Base-by-base conservation (phyloP, 768 basidiomycete species). In the Rossbeevera mucosa region DNA sequence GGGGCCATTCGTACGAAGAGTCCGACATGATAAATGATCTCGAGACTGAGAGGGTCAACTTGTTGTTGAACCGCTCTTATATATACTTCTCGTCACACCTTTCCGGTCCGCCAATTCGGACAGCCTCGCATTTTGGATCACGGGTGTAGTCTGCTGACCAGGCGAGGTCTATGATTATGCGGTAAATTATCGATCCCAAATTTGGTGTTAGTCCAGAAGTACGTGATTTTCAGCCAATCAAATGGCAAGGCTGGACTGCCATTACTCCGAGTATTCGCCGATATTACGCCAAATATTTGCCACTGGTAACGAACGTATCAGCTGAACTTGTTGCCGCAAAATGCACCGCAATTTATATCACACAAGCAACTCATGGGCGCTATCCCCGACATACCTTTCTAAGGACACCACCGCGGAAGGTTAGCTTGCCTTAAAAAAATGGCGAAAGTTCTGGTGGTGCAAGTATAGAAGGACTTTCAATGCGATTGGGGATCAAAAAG, bases 21-120 rank as follows among this genome's bases (percentile, higher is more conserved):
- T 56, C 30, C 5, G 55, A 44, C 61, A 68, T 62, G 31, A 16
- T 47, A 51, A 41, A 22, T 13, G n/a, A n/a, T n/a, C n/a, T n/a
- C n/a, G n/a, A n/a, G n/a, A n/a, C 29, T 14, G n/a, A 12, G 56
- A 8, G 48, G 36, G 41, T 44, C 7, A 33, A 8, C n/a, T 5
- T 7, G 7, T 14, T 20, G 20, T 31, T 48, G 21, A 44, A 22
- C 16, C 28, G 30, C 38, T 60, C 44, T 54, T 64, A 59, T 62
- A 66, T 43, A 9, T 40, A n/a, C n/a, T n/a, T n/a, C n/a, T n/a
- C n/a, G n/a, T n/a, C n/a, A n/a, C n/a, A n/a, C n/a, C n/a, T n/a
- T 11, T 7, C 44, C 16, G 22, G 31, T 41, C 21, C 12, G 30
- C 30, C 8, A 28, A 4, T 22, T 29, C 31, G 22, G 13, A 11